Percentiles rank a stretch among this genome's conserved stretches.
Evolutionary conservation across 2,329 filamentous ascomycete genomes (phyloP).

Genomic region (Fusarium goolgardi): DNA sequence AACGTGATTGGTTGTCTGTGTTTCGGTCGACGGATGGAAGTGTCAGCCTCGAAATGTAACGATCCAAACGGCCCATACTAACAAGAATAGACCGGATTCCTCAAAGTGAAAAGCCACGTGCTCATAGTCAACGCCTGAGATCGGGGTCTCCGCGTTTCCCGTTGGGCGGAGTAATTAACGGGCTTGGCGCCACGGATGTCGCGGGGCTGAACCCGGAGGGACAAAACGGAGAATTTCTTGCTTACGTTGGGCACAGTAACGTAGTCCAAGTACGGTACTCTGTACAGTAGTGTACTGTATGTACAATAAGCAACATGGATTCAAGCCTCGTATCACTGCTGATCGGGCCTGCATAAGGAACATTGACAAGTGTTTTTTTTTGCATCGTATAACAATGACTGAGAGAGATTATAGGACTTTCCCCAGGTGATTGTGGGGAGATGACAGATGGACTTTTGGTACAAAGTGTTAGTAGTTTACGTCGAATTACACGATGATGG

Average conservation of each 20-base stretch:
- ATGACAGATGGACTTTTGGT: no score
- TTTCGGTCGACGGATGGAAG: constrained; percentile 1
- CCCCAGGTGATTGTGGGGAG: constrained; percentile 6
- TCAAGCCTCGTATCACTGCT: constrained; percentile 18
- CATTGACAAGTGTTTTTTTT: not conserved
- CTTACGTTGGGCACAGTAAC: not conserved
- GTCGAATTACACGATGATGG: not conserved
- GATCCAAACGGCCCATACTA: not conserved
- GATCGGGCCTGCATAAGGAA: constrained; percentile 3
- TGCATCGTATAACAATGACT: not conserved
- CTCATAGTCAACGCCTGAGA: constrained; percentile 8
- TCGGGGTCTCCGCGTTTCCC: constrained; percentile 4
- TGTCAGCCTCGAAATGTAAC: constrained; percentile 35
- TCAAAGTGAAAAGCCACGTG: constrained; percentile 12
- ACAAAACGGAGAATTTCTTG: not conserved
- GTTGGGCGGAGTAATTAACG: constrained; percentile 25
- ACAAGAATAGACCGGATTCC: not conserved
- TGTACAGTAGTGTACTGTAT: not conserved
- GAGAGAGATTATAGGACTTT: constrained; percentile 6
- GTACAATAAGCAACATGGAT: constrained; percentile 17
- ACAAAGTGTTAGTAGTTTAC: not conserved
- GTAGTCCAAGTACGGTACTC: not conserved
- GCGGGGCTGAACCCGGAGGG: constrained; percentile 20
- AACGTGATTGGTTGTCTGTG: not conserved
- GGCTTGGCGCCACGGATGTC: constrained; percentile 33